Percentiles rank a stretch among this genome's conserved stretches.
Evolutionary conservation across 2,329 filamentous ascomycete genomes (phyloP).

Genomic region (Venturia pyrina): DNA sequence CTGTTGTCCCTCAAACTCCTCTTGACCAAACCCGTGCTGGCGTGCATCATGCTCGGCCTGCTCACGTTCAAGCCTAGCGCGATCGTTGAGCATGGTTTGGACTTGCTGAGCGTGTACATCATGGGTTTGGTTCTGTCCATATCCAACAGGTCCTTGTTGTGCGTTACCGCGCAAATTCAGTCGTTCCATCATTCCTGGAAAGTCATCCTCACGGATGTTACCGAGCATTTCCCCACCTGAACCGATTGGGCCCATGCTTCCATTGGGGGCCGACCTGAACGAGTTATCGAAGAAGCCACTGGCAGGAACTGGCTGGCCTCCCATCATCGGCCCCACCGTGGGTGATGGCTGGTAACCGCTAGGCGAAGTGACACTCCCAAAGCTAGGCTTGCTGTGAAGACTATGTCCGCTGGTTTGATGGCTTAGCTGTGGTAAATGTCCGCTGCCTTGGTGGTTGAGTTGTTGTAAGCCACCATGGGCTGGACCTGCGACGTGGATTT

Average conservation of each 20-base stretch:
- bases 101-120: slow-evolving; percentile 46
- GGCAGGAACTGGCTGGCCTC: slow-evolving; percentile 32
- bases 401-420: slow-evolving; percentile 94
- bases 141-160: slow-evolving; percentile 23
- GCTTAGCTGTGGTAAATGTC: slow-evolving; percentile 42
- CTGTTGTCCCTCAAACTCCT: slow-evolving; percentile 28
- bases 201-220: slow-evolving; percentile 57
- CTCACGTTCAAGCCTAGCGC: slow-evolving; percentile 50
- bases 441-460: slow-evolving; percentile 39
- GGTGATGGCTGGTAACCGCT: slow-evolving; percentile 55
- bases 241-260: slow-evolving; percentile 35
- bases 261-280: slow-evolving; percentile 30
- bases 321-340: slow-evolving; percentile 43
- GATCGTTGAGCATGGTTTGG: slow-evolving; percentile 50
- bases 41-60: slow-evolving; percentile 45
- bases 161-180: slow-evolving; percentile 39
- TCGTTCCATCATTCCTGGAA: slow-evolving; percentile 53
- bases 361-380: slow-evolving; percentile 87
- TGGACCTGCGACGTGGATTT: slow-evolving; percentile 53
- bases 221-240: slow-evolving; percentile 34
- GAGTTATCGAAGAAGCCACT: slow-evolving; percentile 59
- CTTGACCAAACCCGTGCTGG: slow-evolving; percentile 34
- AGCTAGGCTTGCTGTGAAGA: slow-evolving; percentile 93
- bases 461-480: slow-evolving; percentile 54
- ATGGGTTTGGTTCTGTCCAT: slow-evolving; percentile 33